Evolutionary conservation across 2,329 filamentous ascomycete genomes (phyloP), one percentile per base, ranked within the genome.

Genomic region (Myriangium duriaei): DNA sequence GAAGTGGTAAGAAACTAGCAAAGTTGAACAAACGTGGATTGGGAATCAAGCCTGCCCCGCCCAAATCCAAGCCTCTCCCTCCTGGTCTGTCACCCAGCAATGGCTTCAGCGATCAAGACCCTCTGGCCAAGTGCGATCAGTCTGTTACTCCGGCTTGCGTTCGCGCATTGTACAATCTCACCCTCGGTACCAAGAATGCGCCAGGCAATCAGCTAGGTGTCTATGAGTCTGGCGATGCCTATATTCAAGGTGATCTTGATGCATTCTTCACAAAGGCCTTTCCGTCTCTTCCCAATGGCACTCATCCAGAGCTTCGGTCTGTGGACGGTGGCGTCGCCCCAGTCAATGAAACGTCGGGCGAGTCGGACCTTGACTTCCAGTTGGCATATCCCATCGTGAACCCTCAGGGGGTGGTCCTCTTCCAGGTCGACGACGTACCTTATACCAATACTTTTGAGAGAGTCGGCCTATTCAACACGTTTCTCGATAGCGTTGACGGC

Each of bases 401-500:
- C 49, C 67, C 67, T 1, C 65, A 69, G 44, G 53, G 57, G 24
- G 47, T 60, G 0, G 57, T 63, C 10, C 52, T 67, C 30, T 68
- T 58, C 50, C 63, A 66, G 47, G 61, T 63, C 0, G 67, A 70
- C 40, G 68, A 69, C 42, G 52, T 58, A 17, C 39, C 53, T 17
- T 62, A 63, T 40, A 52, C 21, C n/a, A n/a, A n/a, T n/a, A 26
- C 21, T 26, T 26, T 26, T 7, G 21, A 26, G 7, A n/a, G n/a
- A n/a, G n/a, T n/a, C n/a, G 2, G 44, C 43, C 14, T 31, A 47
- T 46, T 66, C 24, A 63, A 63, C 52, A 67, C 61, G 33, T 67
- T 69, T 49, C 51, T 67, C 30, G 66, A 70, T 40, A 68, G 67
- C 16, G 58, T 71, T 29, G 68, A 71, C 45, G 68, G 66, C 4